Conservation (phyloP, 2,329 filamentous ascomycete genomes). For the Pseudogymnoascus sp. region DNA sequence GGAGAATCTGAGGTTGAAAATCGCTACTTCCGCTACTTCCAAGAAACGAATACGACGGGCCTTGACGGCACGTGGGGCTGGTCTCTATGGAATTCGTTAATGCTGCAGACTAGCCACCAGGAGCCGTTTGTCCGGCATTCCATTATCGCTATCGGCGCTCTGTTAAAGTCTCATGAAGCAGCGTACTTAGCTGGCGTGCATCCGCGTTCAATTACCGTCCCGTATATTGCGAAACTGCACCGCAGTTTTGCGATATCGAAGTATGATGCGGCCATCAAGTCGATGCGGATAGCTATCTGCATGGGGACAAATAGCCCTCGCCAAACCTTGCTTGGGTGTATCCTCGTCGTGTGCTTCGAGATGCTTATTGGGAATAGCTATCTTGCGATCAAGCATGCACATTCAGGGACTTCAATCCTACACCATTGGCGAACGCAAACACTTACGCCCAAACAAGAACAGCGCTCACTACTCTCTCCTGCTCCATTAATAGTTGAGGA, state of each 20-base stretch:
- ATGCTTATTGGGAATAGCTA: constrained; percentile 8
- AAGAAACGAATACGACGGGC: constrained; percentile 49
- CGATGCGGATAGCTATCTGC: constrained; percentile 1
- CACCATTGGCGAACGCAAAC: constrained; percentile 3
- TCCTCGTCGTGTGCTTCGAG: constrained; percentile 23
- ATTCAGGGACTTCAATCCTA: constrained; percentile 8
- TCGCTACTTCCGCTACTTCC: constrained; percentile 54
- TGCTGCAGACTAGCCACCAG: constrained; percentile 19
- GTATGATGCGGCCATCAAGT: constrained; percentile 10
- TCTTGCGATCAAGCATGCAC: constrained; percentile 11
- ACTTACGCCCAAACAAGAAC: neutral
- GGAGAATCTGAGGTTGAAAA: constrained; percentile 45
- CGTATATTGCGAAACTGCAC: constrained; percentile 20
- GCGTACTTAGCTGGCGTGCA: neutral
- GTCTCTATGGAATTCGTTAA: constrained; percentile 19
- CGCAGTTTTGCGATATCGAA: constrained; percentile 11
- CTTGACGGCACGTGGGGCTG: constrained; percentile 56
- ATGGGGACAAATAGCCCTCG: neutral
- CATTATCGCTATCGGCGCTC: constrained; percentile 21
- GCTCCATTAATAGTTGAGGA: constrained; percentile 18
- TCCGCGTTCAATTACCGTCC: constrained; percentile 17
- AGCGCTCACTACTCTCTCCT: constrained; percentile 3
- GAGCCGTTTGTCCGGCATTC: constrained; percentile 21
- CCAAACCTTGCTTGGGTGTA: constrained; percentile 14
- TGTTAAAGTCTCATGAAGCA: constrained; percentile 17